These are phyloP conservation scores for Ogataea zsoltii DNA, from an alignment of 805 yeast genomes.

Conservation along the genomic window DNA sequence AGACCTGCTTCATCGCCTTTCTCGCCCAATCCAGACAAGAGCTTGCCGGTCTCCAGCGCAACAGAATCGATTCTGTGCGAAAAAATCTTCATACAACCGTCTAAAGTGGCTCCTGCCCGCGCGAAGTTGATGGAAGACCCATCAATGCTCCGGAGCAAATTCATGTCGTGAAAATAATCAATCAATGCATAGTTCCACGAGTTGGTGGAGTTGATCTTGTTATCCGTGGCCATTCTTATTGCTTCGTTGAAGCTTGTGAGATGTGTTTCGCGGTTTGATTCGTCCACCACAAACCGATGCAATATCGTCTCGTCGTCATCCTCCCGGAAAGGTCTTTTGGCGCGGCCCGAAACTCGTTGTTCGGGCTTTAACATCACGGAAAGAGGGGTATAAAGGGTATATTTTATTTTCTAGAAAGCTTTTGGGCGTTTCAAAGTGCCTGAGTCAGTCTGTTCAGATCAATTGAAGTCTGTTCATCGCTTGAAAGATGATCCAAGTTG, in stretches of 20 bases:
- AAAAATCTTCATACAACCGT: constrained; percentile 53
- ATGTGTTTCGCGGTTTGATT: constrained; percentile 11
- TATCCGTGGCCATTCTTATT: constrained; percentile 28
- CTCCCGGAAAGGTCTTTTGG: constrained; percentile 9
- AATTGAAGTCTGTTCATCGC: too few relatives aligned
- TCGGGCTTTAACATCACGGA: not conserved
- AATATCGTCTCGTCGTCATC: constrained; percentile 1
- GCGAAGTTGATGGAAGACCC: constrained; percentile 48
- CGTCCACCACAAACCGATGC: constrained; percentile 7
- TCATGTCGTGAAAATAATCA: constrained; percentile 54
- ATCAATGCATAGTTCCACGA: constrained; percentile 53
- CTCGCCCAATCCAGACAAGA: constrained; percentile 69
- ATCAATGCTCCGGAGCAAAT: constrained; percentile 41
- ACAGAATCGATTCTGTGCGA: constrained; percentile 49
- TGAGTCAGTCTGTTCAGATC: too few relatives aligned
- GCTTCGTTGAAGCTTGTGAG: constrained; percentile 26
- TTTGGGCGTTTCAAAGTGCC: too few relatives aligned
- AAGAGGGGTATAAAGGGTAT: not conserved
- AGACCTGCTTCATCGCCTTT: constrained; percentile 23
- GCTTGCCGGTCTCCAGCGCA: constrained; percentile 33
- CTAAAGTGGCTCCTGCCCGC: constrained; percentile 48
- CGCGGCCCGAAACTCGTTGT: not conserved
- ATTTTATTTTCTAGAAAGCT: too few relatives aligned
- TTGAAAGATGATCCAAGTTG: not conserved
- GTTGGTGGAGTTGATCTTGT: constrained; percentile 49